Percentiles rank a stretch among this genome's conserved stretches.
Conservation (phyloP, 2,329 filamentous ascomycete species). For the Arthrinium puccinioides region DNA sequence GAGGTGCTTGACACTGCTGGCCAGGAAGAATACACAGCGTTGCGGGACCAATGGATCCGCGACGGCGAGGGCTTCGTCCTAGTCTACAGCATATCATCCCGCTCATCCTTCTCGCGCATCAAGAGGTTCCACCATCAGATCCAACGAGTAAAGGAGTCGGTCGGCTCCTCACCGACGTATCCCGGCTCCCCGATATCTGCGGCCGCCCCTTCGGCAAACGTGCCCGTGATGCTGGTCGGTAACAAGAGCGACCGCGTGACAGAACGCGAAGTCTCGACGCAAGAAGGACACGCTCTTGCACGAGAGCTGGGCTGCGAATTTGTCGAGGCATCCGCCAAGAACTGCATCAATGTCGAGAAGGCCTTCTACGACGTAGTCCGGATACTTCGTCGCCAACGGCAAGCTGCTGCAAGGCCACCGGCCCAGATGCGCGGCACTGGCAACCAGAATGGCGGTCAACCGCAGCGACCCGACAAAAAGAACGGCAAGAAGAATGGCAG, state of each 20-base stretch:
- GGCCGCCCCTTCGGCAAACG: slow-evolving; percentile 54
- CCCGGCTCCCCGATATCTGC: slow-evolving; percentile 65
- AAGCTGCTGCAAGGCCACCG: slow-evolving; percentile 39
- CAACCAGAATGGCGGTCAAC: slow-evolving; percentile 14
- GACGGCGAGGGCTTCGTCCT: slow-evolving; percentile 96
- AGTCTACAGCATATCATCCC: slow-evolving; percentile 97
- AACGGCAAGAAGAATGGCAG: slow-evolving; percentile 1
- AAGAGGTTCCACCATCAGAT: slow-evolving; percentile 96
- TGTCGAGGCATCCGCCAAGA: slow-evolving; percentile 93
- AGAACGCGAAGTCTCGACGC: slow-evolving; percentile 91
- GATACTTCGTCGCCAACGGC: slow-evolving; percentile 77
- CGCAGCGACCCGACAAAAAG: not conserved
- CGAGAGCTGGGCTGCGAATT: slow-evolving; percentile 93
- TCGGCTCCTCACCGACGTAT: slow-evolving; percentile 67
- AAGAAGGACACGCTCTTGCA: slow-evolving; percentile 87
- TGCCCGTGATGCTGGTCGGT: slow-evolving; percentile 95
- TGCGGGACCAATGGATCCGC: slow-evolving; percentile 96
- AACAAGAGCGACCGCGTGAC: slow-evolving; percentile 98
- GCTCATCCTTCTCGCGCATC: slow-evolving; percentile 91
- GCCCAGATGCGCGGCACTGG: slow-evolving; percentile 14
- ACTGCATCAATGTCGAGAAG: slow-evolving; percentile 97
- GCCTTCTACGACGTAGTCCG: slow-evolving; percentile 97
- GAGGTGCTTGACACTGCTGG: slow-evolving; percentile 96
- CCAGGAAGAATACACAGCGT: slow-evolving; percentile 95
- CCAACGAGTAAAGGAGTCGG: slow-evolving; percentile 91